Percentiles rank a stretch among this genome's conserved stretches.
Evolutionary conservation across 805 yeast species (phyloP).

Genomic region (Yueomyces sp.): DNA sequence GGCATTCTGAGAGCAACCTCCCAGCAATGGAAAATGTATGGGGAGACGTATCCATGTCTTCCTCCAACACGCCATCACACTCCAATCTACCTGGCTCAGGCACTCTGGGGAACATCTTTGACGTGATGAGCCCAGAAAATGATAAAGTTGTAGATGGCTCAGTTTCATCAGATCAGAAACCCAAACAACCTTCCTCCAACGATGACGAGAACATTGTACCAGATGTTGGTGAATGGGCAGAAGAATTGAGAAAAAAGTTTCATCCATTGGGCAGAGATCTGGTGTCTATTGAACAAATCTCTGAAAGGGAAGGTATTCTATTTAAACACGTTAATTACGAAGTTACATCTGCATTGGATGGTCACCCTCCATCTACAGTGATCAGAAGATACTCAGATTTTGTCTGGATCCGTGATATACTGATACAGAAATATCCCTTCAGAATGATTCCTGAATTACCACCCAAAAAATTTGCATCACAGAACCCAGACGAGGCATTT

Average conservation of each 20-base stretch:
- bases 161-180: not conserved
- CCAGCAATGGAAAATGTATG: conserved; percentile 1
- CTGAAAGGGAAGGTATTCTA: conserved; percentile 82
- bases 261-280: conserved; percentile 25
- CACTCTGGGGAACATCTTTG: too few species aligned
- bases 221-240: conserved; percentile 14
- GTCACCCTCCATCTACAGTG: conserved; percentile 28
- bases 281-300: conserved; percentile 61
- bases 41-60: conserved; percentile 1
- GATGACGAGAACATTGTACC: not conserved
- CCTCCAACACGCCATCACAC: not conserved
- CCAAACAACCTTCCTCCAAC: not conserved
- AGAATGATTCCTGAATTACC: conserved; percentile 78
- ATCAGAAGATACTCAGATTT: conserved; percentile 85
- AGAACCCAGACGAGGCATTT: conserved; percentile 57
- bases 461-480: conserved; percentile 46
- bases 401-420: conserved; percentile 70
- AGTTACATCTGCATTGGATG: conserved; percentile 39
- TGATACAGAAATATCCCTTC: conserved; percentile 71
- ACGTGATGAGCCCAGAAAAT: too few species aligned
- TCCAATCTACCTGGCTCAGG: too few species aligned
- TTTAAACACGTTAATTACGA: conserved; percentile 82
- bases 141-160: too few species aligned
- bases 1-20: not conserved
- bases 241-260: conserved; percentile 14